Percentiles rank a stretch among this genome's conserved stretches.
Evolutionary conservation across 2,329 filamentous ascomycete species (phyloP).

Genomic region (Botrytis deweyae): DNA sequence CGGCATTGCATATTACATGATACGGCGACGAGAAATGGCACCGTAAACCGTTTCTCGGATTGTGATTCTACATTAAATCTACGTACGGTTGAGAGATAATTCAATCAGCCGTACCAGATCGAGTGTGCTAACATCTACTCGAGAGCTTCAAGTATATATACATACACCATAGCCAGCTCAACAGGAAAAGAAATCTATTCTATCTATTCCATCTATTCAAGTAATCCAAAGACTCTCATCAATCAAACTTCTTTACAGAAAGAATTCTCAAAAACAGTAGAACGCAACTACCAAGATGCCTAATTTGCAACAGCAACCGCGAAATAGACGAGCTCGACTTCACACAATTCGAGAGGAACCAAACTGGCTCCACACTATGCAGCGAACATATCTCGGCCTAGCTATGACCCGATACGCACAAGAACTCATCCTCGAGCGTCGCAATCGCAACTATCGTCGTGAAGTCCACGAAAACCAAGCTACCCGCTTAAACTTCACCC

Average conservation of each 20-base stretch:
- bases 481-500: neutral
- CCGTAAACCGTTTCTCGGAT: neutral
- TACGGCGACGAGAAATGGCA: neutral
- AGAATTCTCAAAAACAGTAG: no score
- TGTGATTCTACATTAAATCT: neutral
- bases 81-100: neutral
- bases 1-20: neutral
- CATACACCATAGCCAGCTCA: neutral
- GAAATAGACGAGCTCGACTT: neutral
- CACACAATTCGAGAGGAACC: neutral
- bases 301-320: neutral
- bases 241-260: neutral
- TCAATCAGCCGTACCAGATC: neutral
- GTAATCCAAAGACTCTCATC: neutral
- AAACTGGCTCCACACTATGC: neutral
- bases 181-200: neutral
- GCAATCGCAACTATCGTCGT: neutral
- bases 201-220: neutral
- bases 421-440: neutral
- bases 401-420: neutral
- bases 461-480: fast-evolving
- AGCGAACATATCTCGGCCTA: neutral
- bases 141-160: neutral
- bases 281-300: neutral
- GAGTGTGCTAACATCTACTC: neutral